These are phyloP conservation scores for Anethum foeniculum DNA, from an alignment of 140 eudicot genomes.

Conservation along the genomic window DNA sequence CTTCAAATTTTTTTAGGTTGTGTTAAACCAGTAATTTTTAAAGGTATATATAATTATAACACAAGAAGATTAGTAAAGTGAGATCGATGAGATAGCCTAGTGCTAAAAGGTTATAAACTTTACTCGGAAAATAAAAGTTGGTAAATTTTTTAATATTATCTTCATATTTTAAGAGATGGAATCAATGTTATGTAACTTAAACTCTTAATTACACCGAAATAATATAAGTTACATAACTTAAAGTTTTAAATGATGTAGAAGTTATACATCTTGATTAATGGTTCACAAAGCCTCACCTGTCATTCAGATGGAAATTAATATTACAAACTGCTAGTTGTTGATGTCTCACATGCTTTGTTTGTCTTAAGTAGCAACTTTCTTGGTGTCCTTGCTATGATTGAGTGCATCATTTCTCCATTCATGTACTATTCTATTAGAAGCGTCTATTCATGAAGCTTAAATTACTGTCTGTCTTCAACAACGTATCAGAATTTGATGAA, in stretches of 20 bases:
- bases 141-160: no score
- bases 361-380: neutral
- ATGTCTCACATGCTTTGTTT: neutral
- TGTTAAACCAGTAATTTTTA: neutral
- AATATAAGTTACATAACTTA: neutral
- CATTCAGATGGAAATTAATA: neutral
- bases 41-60: neutral
- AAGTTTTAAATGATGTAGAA: neutral
- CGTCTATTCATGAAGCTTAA: neutral
- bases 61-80: neutral
- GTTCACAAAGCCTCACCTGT: neutral
- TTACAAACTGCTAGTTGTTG: neutral
- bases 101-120: no score
- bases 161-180: no score
- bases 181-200: neutral
- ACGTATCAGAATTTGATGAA: neutral
- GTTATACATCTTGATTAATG: neutral
- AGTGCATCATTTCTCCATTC: neutral
- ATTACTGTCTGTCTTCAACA: neutral
- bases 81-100: no score
- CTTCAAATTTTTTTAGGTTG: neutral
- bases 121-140: no score
- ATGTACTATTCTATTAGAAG: neutral
- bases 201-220: neutral
- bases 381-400: neutral